phyloP scores from a whole-genome alignment of 2,329 filamentous ascomycete species.

The Alternaria postmessia region DNA sequence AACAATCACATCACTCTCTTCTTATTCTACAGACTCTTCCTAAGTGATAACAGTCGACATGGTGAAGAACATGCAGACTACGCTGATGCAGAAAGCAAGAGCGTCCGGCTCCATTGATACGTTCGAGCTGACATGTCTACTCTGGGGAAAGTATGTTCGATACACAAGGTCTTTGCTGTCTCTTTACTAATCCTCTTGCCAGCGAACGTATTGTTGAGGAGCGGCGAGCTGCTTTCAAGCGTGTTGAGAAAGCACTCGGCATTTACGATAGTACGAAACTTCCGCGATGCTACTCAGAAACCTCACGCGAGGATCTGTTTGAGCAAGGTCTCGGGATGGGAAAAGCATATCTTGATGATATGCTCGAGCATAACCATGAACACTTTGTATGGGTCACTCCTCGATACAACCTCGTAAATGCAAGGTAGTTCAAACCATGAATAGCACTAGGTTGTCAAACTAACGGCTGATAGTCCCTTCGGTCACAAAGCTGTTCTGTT shows the following conservation, averaged over 20 bases:
- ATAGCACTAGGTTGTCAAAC: not conserved
- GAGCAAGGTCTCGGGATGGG: conserved; percentile 32
- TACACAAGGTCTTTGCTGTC: not conserved
- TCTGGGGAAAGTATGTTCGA: conserved; percentile 8
- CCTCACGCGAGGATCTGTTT: conserved; percentile 35
- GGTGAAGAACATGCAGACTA: conserved; percentile 11
- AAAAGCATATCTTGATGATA: conserved; percentile 35
- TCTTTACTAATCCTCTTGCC: not conserved
- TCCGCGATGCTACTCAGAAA: conserved; percentile 33
- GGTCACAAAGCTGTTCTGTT: conserved; percentile 19
- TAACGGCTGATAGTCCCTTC: conserved; percentile 22
- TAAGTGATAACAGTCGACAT: not conserved
- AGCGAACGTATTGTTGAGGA: conserved; percentile 17
- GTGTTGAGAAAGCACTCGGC: conserved; percentile 23
- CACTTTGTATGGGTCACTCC: conserved; percentile 30
- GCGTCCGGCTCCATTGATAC: conserved; percentile 12
- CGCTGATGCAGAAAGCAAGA: conserved; percentile 21
- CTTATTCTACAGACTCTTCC: not conserved
- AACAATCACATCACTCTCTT: too few species aligned
- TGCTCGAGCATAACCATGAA: conserved; percentile 24
- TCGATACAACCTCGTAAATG: conserved; percentile 19
- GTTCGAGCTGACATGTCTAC: conserved; percentile 8
- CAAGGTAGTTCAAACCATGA: conserved; percentile 9
- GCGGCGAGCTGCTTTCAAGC: conserved; percentile 25
- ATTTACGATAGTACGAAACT: conserved; percentile 29